A percentile compares a stretch with the other conserved stretches of the same genome.
phyloP scores from a whole-genome alignment of 225 moss, liverwort and hornwort species.

The Bryum argenteum region DNA sequence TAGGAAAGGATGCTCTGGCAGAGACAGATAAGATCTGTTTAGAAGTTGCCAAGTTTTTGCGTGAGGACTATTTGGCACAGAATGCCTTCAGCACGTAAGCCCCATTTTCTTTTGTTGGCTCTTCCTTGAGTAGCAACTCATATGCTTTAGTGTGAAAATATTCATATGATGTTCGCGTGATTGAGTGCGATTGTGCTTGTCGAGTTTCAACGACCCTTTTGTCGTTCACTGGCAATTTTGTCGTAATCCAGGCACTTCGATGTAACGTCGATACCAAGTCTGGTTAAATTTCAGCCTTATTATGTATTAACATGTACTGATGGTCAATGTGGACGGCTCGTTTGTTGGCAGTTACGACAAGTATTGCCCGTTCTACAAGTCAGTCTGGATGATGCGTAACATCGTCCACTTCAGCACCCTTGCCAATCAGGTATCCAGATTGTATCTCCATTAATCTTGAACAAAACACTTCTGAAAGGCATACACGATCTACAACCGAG shows the following conservation, averaged over 20 bases:
- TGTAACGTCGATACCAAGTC: background rate
- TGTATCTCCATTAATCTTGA: no score
- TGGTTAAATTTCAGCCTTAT: background rate
- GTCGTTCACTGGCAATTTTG: background rate
- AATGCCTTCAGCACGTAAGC: conserved; percentile 89
- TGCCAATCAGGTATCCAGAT: conserved; percentile 70
- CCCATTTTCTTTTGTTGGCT: background rate
- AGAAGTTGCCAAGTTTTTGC: conserved; percentile 96
- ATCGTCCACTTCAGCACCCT: conserved; percentile 85
- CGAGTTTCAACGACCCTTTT: background rate
- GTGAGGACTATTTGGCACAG: conserved; percentile 97
- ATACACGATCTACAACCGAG: no score
- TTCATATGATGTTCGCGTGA: background rate
- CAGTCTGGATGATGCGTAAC: conserved; percentile 99
- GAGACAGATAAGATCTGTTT: conserved; percentile 95
- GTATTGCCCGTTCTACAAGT: conserved; percentile 97
- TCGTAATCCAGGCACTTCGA: background rate
- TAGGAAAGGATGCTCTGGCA: conserved; percentile 96
- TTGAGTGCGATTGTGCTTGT: background rate
- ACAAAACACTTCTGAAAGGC: no score
- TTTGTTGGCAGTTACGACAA: conserved; percentile 75
- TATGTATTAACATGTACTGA: background rate
- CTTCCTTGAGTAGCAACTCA: conserved; percentile 5
- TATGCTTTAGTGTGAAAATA: background rate
- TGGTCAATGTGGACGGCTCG: conserved; percentile 15